These are phyloP conservation scores for Botrytis fragariae DNA, from an alignment of 2,329 filamentous ascomycete genomes.

Conservation along the genomic window DNA sequence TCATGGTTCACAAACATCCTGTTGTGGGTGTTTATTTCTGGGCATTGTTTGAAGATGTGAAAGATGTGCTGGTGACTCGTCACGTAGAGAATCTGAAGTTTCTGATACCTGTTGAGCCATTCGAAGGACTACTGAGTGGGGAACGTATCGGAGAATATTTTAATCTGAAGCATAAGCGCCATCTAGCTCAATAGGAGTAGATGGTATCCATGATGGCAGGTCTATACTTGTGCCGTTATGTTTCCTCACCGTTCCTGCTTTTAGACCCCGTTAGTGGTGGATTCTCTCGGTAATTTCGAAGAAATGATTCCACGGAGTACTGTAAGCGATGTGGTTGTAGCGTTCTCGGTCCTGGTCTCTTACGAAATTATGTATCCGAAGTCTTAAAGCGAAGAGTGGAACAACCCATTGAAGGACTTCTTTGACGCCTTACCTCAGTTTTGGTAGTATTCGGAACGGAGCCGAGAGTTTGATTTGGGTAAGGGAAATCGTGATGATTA, in stretches of 20 bases:
- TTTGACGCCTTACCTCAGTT: not conserved
- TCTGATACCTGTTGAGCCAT: constrained; percentile 2
- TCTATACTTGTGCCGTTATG: not conserved
- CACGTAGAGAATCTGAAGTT: constrained; percentile 4
- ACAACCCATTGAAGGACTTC: not conserved
- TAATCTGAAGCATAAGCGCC: constrained; percentile 20
- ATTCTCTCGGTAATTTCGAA: constrained; percentile 9
- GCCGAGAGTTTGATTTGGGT: not conserved
- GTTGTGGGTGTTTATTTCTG: constrained; percentile 11
- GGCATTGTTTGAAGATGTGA: constrained; percentile 18
- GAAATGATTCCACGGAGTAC: not conserved
- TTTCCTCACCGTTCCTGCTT: constrained; percentile 6
- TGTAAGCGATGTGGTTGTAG: constrained; percentile 15
- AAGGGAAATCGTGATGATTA: not conserved
- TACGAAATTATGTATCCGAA: constrained; percentile 7
- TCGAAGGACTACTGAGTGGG: constrained; percentile 10
- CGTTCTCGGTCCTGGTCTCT: not conserved
- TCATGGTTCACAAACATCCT: constrained; percentile 19
- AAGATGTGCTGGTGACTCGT: constrained; percentile 17
- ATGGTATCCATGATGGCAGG: constrained; percentile 8
- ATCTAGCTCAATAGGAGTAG: constrained; percentile 1
- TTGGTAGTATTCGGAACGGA: constrained; percentile 1
- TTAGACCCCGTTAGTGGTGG: constrained; percentile 4
- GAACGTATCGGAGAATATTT: constrained; percentile 19
- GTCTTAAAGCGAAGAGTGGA: not conserved